Conservation (phyloP, 1,284 basidiomycete genomes). For the Boletus sp. region DNA sequence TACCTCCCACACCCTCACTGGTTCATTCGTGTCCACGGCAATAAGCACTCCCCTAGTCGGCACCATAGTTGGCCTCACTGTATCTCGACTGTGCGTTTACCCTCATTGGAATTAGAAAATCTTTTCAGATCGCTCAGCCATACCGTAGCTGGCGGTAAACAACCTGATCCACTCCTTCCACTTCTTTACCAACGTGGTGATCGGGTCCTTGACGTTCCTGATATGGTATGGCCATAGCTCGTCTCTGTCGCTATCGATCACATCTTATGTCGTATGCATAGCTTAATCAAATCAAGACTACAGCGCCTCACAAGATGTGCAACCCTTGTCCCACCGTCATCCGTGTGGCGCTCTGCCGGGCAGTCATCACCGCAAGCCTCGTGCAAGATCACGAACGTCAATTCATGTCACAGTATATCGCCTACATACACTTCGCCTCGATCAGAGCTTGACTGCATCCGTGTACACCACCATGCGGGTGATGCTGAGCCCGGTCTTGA, state of each 20-base stretch:
- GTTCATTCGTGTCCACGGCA: constrained; percentile 79
- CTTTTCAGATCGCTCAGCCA: constrained; percentile 8
- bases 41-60: constrained; percentile 80
- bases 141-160: constrained; percentile 56
- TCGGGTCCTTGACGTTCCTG: constrained; percentile 46
- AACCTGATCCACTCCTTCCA: constrained; percentile 37
- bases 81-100: constrained; percentile 73
- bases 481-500: constrained; percentile 23
- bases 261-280: constrained; percentile 14
- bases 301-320: too few relatives aligned
- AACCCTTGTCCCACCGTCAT: too few relatives aligned
- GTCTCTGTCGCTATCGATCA: not conserved
- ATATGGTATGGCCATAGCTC: constrained; percentile 18
- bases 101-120: not conserved
- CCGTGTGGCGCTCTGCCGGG: constrained; percentile 36
- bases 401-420: constrained; percentile 34
- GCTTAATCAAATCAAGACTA: not conserved
- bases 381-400: constrained; percentile 29
- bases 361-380: constrained; percentile 42
- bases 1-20: constrained; percentile 64
- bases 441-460: constrained; percentile 45
- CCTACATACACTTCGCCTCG: constrained; percentile 35
- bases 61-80: constrained; percentile 79
- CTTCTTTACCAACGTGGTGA: constrained; percentile 68
- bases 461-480: constrained; percentile 21